Evolutionary conservation across 2,329 filamentous ascomycete species (phyloP).

Genomic region (Calonectria pseudoreteaudii): DNA sequence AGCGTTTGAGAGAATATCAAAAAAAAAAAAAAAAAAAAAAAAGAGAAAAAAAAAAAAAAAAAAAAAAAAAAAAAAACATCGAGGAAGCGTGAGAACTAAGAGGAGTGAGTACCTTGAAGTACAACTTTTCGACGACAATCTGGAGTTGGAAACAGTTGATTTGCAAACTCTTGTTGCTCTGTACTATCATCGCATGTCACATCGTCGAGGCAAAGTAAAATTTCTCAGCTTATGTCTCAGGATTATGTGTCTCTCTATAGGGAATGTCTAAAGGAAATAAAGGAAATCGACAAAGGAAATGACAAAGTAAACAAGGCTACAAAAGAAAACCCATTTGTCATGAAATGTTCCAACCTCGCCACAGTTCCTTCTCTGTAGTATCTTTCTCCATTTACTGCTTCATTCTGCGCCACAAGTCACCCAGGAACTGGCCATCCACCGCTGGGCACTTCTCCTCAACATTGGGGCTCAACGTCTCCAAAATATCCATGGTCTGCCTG

Average conservation of each 20-base stretch:
- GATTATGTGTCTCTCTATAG: slow-evolving; percentile 18
- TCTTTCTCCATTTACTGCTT: slow-evolving; percentile 30
- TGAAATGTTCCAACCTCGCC: background rate
- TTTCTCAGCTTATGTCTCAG: slow-evolving; percentile 17
- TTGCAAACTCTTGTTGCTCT: too few relatives aligned
- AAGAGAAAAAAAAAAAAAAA: too few relatives aligned
- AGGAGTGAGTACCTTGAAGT: too few relatives aligned
- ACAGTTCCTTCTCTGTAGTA: background rate
- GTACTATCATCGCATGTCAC: background rate
- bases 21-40: too few relatives aligned
- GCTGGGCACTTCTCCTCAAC: slow-evolving; percentile 32
- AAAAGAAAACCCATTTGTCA: background rate
- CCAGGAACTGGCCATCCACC: slow-evolving; percentile 33
- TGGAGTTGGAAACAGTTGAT: too few relatives aligned
- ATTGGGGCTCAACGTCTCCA: slow-evolving; percentile 33
- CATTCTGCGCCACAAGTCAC: slow-evolving; percentile 28
- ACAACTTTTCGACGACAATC: too few relatives aligned
- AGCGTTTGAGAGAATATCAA: too few relatives aligned
- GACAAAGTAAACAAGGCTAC: background rate
- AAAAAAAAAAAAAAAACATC: too few relatives aligned
- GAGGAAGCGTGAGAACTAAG: too few relatives aligned
- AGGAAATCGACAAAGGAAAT: slow-evolving; percentile 4
- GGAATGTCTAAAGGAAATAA: slow-evolving; percentile 7
- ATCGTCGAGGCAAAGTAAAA: background rate
- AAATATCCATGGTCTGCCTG: slow-evolving; percentile 27